Evolutionary conservation across 108 stramenopile genomes (phyloP), one percentile per base, ranked within the genome.

Genomic region (Asterionellopsis glacialis): DNA sequence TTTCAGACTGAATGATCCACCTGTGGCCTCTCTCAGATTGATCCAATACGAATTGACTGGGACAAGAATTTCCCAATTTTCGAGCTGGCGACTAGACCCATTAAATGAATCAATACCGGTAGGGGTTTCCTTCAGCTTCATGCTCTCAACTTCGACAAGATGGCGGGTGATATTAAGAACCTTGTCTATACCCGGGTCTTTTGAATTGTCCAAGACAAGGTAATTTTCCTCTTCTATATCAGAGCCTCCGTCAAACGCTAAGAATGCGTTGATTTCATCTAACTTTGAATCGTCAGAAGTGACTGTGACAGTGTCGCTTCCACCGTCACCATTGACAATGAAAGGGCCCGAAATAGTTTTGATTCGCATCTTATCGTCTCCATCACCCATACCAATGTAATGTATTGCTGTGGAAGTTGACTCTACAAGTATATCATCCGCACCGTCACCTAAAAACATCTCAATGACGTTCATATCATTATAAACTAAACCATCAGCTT

Each of bases 211-310:
- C 40, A 74, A 44, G 45, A 59, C 47, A 15, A 74, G 49, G 9
- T 47, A 26, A 41, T 74, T 68, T 11, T 9, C 28, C 6, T 52
- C 55, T 0, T 24, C 15, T n/a, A 61, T 63, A 3, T 54, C 38
- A 18, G 11, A 10, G 12, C 73, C 73, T 11, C 73, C 73, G 49
- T 74, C 68, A 59, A 57, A 69, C 18, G 63, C 49, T 16, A 74
- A 61, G n/a, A 74, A 45, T 4, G 45, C 73, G 16, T 45, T 11
- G 23, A 74, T 69, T 10, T 19, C 27, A 22, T 64, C 57, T 11
- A 74, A 15, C 21, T 64, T 69, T 13, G 15, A 23, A 41, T 67
- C 55, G 42, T 64, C 66, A 11, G 73, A 74, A 13, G 63, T 44
- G 1, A 74, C 55, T 39, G 33, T 63, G 18, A 74, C 63, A 41